Conservation (phyloP, 2,329 filamentous ascomycete genomes). For the Trichoderma simmonsii region DNA sequence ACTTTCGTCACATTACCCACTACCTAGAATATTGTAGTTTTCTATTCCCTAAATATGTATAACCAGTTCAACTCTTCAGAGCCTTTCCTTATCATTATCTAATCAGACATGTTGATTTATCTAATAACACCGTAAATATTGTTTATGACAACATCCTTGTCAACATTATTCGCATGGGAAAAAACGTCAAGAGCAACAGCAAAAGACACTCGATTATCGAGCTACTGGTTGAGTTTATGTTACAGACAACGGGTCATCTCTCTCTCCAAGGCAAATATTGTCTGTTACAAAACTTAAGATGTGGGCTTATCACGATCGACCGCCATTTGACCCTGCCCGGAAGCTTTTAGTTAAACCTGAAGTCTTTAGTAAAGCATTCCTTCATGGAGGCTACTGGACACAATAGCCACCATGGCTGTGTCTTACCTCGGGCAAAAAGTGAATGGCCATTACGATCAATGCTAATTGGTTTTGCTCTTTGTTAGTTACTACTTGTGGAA, state of each 20-base stretch:
- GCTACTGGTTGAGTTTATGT: neutral
- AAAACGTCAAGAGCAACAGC: neutral
- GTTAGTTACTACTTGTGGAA: neutral
- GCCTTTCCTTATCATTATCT: neutral
- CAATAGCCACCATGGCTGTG: too few relatives aligned
- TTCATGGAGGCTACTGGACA: too few relatives aligned
- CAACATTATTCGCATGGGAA: too few relatives aligned
- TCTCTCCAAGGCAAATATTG: neutral
- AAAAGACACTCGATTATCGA: neutral
- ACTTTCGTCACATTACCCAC: neutral
- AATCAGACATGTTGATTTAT: neutral
- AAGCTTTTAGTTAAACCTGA: too few relatives aligned
- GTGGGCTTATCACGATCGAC: neutral
- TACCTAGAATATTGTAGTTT: neutral
- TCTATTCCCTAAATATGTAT: neutral
- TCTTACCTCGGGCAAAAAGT: neutral
- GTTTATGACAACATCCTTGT: neutral
- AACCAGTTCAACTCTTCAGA: too few relatives aligned
- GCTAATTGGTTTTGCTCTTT: neutral
- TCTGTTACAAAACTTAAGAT: neutral
- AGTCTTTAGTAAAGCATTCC: too few relatives aligned
- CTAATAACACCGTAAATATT: neutral
- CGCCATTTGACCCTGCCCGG: neutral
- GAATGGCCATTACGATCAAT: neutral
- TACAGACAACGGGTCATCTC: neutral